These are phyloP conservation scores for Rubroshorea leprosula DNA, from an alignment of 345 rosid species.

Conservation along the genomic window DNA sequence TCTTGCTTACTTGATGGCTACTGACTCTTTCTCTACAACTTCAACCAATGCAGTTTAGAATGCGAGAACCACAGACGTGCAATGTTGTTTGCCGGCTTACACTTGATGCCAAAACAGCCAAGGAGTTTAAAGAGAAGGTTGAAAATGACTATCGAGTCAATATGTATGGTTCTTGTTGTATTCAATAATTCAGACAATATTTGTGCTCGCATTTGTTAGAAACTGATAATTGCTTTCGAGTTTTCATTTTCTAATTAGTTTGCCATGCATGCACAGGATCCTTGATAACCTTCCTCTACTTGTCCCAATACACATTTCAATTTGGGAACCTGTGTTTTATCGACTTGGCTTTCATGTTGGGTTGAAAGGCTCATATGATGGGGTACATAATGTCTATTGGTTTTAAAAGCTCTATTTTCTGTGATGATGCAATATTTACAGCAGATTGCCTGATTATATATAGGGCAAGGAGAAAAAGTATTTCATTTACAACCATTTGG, in stretches of 20 bases:
- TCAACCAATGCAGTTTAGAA: constrained; percentile 59
- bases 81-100: constrained; percentile 43
- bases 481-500: constrained; percentile 85
- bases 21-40: no score
- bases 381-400: constrained; percentile 44
- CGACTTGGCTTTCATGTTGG: constrained; percentile 94
- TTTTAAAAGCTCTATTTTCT: constrained; percentile 8
- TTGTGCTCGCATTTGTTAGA: no score
- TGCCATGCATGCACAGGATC: constrained; percentile 57
- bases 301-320: constrained; percentile 60
- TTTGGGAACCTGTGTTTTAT: constrained; percentile 61
- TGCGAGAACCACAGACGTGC: constrained; percentile 89
- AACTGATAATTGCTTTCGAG: not conserved
- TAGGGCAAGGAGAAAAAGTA: constrained; percentile 85
- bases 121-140: constrained; percentile 80
- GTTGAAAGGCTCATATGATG: constrained; percentile 79
- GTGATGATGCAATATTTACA: constrained; percentile 1
- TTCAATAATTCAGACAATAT: no score
- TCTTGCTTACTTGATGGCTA: not conserved
- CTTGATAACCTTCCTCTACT: constrained; percentile 95
- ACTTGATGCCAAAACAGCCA: constrained; percentile 57
- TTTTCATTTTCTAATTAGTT: constrained; percentile 19
- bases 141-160: constrained; percentile 90
- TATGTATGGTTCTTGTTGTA: constrained; percentile 44
- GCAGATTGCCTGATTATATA: constrained; percentile 11